Percentiles rank a stretch among this genome's conserved stretches.
Evolutionary conservation across 2,329 filamentous ascomycete species (phyloP).

Genomic region (Tolypocladium tropicale): DNA sequence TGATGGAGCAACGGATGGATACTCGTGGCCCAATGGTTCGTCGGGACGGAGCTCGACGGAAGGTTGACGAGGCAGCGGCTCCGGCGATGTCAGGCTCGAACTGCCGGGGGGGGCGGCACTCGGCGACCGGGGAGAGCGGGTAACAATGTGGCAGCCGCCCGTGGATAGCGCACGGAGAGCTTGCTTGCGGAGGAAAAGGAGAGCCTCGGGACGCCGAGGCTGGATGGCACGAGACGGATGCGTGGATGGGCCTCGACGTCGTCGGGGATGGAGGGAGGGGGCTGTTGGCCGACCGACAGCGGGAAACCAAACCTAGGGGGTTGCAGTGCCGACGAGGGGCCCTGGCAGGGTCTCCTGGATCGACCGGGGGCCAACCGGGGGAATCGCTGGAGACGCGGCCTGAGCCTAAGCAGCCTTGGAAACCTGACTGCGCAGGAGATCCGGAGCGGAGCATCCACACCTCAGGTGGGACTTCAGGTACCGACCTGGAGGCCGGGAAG

Average conservation of each 20-base stretch:
- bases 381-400: background rate
- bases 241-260: background rate
- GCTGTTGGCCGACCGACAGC: background rate
- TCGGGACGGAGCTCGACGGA: background rate
- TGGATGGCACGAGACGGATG: background rate
- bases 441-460: too few species aligned
- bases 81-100: background rate
- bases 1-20: background rate
- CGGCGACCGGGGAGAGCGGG: background rate
- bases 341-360: background rate
- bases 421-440: too few species aligned
- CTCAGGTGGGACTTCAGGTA: too few species aligned
- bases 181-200: background rate
- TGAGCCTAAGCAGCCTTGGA: too few species aligned
- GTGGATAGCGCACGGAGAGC: background rate
- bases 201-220: background rate
- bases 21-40: background rate
- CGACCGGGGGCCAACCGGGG: background rate
- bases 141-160: background rate
- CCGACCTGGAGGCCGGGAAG: too few species aligned
- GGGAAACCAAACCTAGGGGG: background rate
- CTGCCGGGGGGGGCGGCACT: background rate
- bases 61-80: background rate
- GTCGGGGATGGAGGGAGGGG: background rate
- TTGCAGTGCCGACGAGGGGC: background rate